Evolutionary conservation across 805 yeast genomes (phyloP), one percentile per base, ranked within the genome.

Genomic region (Blastobotrys americana): DNA sequence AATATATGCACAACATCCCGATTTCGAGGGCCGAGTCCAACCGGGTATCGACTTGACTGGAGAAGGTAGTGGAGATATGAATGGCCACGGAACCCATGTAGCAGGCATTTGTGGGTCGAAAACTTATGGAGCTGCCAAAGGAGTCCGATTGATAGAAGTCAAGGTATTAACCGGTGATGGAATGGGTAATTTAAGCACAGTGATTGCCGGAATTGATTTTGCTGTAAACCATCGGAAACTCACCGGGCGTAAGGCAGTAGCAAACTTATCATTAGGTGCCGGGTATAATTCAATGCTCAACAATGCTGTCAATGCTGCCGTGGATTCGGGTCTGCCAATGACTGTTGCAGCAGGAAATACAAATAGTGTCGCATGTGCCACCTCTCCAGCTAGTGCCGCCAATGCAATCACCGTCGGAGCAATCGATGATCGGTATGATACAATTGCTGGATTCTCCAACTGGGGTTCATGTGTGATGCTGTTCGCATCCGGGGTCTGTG

Each of bases 11-110:
- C 58, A 57, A 18, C 74, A 72, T 43, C 66, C 69, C 2, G 78
- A 75, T 36, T 70, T 74, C 46, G 65, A 60, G 3, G 64, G 66
- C 2, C 62, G 78, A 33, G 73, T 70, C 0, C 55, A 62, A 9
- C 58, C 60, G 37, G 64, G 74, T 16, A 68, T 64, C 0, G 79
- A 76, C 45, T 69, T 73, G 51, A 72, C 79, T 0, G 61, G 60
- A 2, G 70, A 66, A 34, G 69, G 68, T 8, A 44, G 71, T 1
- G 86, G 84, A 4, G 96, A 89, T 59, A 65, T 65, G 6, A 80
- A 81, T 54, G 96, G 96, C 0, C 97, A 88, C 61, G 97, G 66
- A n/a, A 86, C 96, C 1, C 96, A 88, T 63, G 94, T 89, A 39
- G 95, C 96, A 0, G 96, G 96, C 2, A 67, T 86, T 9, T 74